Percentiles rank a stretch among this genome's conserved stretches.
Conservation (phyloP, 2,329 filamentous ascomycete genomes). For the Xylariaceae sp. region DNA sequence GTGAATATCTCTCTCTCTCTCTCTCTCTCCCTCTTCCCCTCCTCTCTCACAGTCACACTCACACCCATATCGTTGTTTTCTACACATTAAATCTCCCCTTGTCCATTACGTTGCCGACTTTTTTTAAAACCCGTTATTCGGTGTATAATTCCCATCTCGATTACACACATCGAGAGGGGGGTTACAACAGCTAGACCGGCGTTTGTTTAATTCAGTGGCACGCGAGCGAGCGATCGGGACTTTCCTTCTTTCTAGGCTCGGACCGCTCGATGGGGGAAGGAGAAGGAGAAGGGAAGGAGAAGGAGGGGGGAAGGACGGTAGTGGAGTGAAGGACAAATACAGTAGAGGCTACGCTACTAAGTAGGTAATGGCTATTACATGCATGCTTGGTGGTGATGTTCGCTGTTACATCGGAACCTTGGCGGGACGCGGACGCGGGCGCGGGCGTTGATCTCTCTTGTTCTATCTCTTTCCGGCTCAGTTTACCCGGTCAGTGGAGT, state of each 20-base stretch:
- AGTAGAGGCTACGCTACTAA: background rate
- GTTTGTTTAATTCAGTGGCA: background rate
- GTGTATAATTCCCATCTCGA: background rate
- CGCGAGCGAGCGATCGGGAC: background rate
- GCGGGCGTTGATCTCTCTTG: background rate
- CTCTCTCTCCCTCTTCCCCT: too few relatives aligned
- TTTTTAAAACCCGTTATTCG: background rate
- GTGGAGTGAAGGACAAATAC: too few relatives aligned
- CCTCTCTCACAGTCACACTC: too few relatives aligned
- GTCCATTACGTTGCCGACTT: too few relatives aligned
- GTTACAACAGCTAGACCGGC: constrained; percentile 7
- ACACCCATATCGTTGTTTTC: too few relatives aligned
- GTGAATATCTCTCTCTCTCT: too few relatives aligned
- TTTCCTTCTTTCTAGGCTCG: background rate
- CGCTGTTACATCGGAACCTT: background rate
- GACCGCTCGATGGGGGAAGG: background rate
- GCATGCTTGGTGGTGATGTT: background rate
- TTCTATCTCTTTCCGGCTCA: background rate
- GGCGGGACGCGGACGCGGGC: too few relatives aligned
- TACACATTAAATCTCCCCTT: too few relatives aligned
- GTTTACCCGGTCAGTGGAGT: background rate
- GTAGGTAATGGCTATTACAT: background rate
- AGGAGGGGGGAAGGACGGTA: background rate
- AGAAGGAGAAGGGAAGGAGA: background rate
- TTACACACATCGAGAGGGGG: constrained; percentile 6